Base-by-base conservation (phyloP, 1,284 basidiomycete species). In the Apiotrichum laibachii region DNA sequence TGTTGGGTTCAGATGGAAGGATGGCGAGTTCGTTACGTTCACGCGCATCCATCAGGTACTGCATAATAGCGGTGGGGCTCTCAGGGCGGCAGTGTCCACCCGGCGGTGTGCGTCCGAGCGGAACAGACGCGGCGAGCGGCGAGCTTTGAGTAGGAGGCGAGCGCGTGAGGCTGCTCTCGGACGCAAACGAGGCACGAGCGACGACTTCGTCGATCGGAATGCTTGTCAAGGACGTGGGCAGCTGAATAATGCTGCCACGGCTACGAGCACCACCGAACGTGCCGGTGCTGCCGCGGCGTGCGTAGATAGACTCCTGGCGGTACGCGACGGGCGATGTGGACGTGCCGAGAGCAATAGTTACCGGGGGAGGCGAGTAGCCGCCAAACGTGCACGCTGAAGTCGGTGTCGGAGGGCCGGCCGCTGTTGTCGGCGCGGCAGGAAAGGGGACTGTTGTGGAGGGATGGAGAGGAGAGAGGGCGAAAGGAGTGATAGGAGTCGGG, bases 11-110 rank as follows among this genome's bases (percentile, higher is more conserved):
- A 11, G 53, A 8, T 12, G 64, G 64, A 21, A 67, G 62, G 53
- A 67, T 67, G 16, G 53, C 26, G 16, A 44, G 22, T 10, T 56
- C 57, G 46, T 55, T 60, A 52, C 54, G 52, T 6, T 61, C 50
- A 2, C 58, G 54, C 1, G 59, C 45, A 15, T 60, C 59, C 19
- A 67, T 52, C 13, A 67, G 61, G 19, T 67, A 56, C 15, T 62
- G 59, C 16, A 49, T 60, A 42, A 67, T 67, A 0, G 59, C 58
- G 9, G 50, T 50, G 13, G 63, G 55, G 6, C 59, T 60, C 56
- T 68, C 65, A 11, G 65, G 65, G 5, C 18, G 40, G 35, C 55
- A 59, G 51, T 66, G 66, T 10, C 54, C 57, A 9, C 54, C 56
- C 1, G 62, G 60, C 22, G 64, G 64, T 39, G 58, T 60, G 53